These are phyloP conservation scores for Malassezia cuniculi DNA, from an alignment of 1,284 basidiomycete species.

Conservation along the genomic window DNA sequence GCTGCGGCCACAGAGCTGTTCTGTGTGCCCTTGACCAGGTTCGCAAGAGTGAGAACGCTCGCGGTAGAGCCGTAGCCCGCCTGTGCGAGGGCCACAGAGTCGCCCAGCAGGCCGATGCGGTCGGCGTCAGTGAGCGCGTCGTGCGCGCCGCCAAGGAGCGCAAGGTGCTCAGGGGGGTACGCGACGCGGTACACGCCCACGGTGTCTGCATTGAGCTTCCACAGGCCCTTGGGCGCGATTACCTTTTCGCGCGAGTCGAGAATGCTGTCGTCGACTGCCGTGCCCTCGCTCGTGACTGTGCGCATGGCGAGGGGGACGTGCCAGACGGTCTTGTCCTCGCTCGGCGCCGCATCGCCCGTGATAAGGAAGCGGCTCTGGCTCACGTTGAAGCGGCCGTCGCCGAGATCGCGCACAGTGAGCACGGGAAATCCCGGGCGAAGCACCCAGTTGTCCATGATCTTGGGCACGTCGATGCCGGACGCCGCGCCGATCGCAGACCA, in stretches of 20 bases:
- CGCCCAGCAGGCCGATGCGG: slow-evolving; percentile 68
- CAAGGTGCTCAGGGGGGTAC: slow-evolving; percentile 67
- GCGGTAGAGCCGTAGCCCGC: slow-evolving; percentile 65
- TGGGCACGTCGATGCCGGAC: slow-evolving; percentile 61
- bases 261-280: slow-evolving; percentile 54
- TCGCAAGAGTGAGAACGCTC: slow-evolving; percentile 59
- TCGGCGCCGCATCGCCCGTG: slow-evolving; percentile 54
- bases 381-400: slow-evolving; percentile 42
- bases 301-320: slow-evolving; percentile 65
- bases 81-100: slow-evolving; percentile 64
- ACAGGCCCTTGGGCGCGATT: slow-evolving; percentile 54
- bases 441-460: slow-evolving; percentile 83
- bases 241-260: slow-evolving; percentile 59
- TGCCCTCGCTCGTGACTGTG: slow-evolving; percentile 54
- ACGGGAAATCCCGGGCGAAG: slow-evolving; percentile 63
- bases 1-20: slow-evolving; percentile 22
- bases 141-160: slow-evolving; percentile 61
- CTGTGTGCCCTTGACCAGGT: slow-evolving; percentile 52
- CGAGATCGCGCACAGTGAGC: slow-evolving; percentile 63
- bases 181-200: slow-evolving; percentile 78
- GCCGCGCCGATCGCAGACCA: slow-evolving; percentile 77
- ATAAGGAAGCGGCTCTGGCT: slow-evolving; percentile 85
- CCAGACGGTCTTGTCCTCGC: slow-evolving; percentile 86
- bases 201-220: slow-evolving; percentile 77
- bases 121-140: no score